phyloP scores from a whole-genome alignment of 495 filamentous ascomycete species.

The Neurospora sp. region DNA sequence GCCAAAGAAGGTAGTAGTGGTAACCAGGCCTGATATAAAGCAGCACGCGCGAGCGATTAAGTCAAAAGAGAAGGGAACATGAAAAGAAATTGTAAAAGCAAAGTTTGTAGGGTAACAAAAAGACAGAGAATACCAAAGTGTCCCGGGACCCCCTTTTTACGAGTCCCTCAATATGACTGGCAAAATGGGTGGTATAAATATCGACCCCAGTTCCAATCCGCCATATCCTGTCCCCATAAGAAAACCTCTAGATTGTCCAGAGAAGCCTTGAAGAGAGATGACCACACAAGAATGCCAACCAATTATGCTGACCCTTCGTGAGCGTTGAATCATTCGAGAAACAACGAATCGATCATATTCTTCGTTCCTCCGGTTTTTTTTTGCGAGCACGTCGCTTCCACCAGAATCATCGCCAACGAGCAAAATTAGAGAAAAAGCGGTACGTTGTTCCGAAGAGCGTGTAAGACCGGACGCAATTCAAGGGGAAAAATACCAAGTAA shows the following conservation, averaged over 20 bases:
- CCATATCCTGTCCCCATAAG: not conserved
- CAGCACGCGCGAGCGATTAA: not conserved
- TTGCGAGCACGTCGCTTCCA: not conserved
- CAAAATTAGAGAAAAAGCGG: not conserved
- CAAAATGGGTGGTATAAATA: not conserved
- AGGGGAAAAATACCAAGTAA: not conserved
- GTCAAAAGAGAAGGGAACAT: not conserved
- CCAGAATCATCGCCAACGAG: not conserved
- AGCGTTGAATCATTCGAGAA: not conserved
- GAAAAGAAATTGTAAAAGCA: not conserved
- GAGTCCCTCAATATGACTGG: not conserved
- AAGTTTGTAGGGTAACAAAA: not conserved
- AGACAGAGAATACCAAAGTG: not conserved
- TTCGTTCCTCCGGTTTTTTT: not conserved
- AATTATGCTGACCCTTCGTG: not conserved
- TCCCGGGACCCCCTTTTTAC: not conserved
- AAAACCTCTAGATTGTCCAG: not conserved
- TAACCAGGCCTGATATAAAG: not conserved
- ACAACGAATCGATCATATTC: not conserved
- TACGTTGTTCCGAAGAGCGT: not conserved
- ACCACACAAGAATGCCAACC: not conserved
- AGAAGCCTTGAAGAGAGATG: not conserved
- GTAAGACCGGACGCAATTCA: not conserved
- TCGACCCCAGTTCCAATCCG: not conserved
- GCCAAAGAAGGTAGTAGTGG: not conserved